Base-by-base conservation (phyloP, 2,329 filamentous ascomycete species). In the Setomelanomma holmii region DNA sequence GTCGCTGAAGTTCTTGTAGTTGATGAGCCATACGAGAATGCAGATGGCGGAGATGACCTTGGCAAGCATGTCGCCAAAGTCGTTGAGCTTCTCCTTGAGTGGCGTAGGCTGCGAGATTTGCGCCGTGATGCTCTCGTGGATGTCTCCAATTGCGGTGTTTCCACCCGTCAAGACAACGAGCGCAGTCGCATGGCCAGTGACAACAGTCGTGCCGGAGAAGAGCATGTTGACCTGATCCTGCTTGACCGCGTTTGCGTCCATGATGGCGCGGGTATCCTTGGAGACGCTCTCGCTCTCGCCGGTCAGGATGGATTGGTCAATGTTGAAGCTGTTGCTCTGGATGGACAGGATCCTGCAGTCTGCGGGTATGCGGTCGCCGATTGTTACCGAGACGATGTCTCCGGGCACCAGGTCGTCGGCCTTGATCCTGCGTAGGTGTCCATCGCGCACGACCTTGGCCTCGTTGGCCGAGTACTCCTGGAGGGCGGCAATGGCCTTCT, bases 381-480 rank as follows among this genome's bases (percentile, higher is more conserved):
- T 90, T 16, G 92, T 82, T 40, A 99, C 85, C 34, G 89, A 89
- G 49, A 99, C 83, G 53, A 99, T 86, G 73, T 99, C 95, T 68
- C 95, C 95, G 11, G 96, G 95, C 20, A 99, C 95, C 64, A 99
- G 79, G 61, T 98, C 92, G 69, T 99, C 95, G n/a, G 95, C 95
- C 81, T 95, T 96, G 79, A 99, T 80, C 63, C 89, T 86, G 60
- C 87, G 86, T 57, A 93, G 81, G 65, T 88, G 85, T 44, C 93
- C 92, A 78, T 93, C 88, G 68, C 95, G 90, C 53, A 96, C 76
- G 46, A 96, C 93, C 73, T 93, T 99, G 65, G 95, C 93, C 77
- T 96, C 91, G 77, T 98, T 99, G 70, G 95, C 95, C 23, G 93
- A 98, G 80, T 99, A 99, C 84, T 99, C 93, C 78, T 99, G 95